Conservation (phyloP, 2,329 filamentous ascomycete genomes). For the Fusarium phyllophilum region DNA sequence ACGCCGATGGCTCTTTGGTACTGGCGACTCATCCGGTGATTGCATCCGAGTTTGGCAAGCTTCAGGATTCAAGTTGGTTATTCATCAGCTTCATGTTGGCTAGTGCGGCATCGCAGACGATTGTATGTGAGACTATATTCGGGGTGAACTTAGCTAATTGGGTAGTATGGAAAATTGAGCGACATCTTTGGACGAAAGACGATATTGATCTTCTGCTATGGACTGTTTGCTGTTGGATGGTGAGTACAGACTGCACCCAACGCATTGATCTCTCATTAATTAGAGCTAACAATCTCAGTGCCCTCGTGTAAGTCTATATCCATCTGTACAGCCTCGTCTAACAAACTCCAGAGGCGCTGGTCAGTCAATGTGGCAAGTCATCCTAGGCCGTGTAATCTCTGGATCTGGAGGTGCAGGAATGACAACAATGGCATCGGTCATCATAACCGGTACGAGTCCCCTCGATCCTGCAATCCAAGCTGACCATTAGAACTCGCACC, state of each 20-base stretch:
- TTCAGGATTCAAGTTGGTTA: slow-evolving; percentile 62
- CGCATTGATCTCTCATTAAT: background rate
- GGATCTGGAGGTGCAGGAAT: slow-evolving; percentile 64
- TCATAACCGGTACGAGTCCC: background rate
- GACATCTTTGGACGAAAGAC: slow-evolving; percentile 45
- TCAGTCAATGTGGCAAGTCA: slow-evolving; percentile 58
- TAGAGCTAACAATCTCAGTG: slow-evolving; percentile 6
- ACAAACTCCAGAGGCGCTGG: slow-evolving; percentile 50
- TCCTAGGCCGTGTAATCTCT: slow-evolving; percentile 62
- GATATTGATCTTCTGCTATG: slow-evolving; percentile 43
- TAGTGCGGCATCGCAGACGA: slow-evolving; percentile 45
- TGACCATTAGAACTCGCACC: slow-evolving; percentile 57
- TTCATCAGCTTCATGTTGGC: slow-evolving; percentile 48
- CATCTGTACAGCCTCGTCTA: background rate
- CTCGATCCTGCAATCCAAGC: background rate
- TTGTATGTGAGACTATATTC: background rate
- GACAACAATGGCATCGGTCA: slow-evolving; percentile 52
- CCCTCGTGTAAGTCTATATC: slow-evolving; percentile 26
- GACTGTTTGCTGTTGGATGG: slow-evolving; percentile 48
- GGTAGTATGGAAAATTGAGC: slow-evolving; percentile 48
- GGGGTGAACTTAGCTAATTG: background rate
- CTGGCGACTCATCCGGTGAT: slow-evolving; percentile 73
- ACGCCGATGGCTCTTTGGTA: slow-evolving; percentile 71
- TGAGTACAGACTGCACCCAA: slow-evolving; percentile 42
- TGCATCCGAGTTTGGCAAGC: slow-evolving; percentile 67